Evolutionary conservation across 106 monocot genomes (phyloP).

Genomic region (Dioscorea dumetorum): DNA sequence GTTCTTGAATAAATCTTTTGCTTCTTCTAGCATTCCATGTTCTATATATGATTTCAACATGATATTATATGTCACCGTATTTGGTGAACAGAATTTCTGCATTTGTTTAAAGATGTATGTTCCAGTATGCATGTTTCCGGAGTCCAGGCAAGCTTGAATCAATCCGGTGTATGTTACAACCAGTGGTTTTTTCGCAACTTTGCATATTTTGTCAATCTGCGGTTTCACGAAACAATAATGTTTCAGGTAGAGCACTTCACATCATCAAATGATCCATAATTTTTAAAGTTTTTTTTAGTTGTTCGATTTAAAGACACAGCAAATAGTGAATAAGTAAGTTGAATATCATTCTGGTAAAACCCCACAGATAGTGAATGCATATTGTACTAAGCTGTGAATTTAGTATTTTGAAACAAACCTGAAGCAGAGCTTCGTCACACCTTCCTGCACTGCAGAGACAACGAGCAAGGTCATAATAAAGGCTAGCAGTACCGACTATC

Average conservation of each 20-base stretch:
- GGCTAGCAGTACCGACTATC: constrained; percentile 84
- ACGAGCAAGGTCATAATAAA: constrained; percentile 95
- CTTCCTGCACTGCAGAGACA: constrained; percentile 93
- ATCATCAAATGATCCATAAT: too few species aligned
- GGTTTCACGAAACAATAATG: neutral
- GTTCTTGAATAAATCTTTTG: constrained; percentile 60
- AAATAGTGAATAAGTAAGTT: too few species aligned
- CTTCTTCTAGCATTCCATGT: constrained; percentile 60
- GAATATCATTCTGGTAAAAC: too few species aligned
- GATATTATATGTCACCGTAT: constrained; percentile 74
- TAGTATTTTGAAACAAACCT: constrained; percentile 28
- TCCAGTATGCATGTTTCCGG: constrained; percentile 71
- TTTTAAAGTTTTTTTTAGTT: too few species aligned
- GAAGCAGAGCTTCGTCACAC: constrained; percentile 82
- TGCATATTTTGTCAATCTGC: constrained; percentile 89
- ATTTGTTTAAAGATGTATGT: constrained; percentile 78
- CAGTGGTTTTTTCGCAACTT: constrained; percentile 96
- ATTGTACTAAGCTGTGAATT: too few species aligned
- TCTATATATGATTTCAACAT: constrained; percentile 88
- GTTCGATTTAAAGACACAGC: too few species aligned
- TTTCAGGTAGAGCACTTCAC: too few species aligned
- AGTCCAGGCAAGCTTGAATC: constrained; percentile 82
- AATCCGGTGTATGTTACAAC: constrained; percentile 96
- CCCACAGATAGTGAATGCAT: too few species aligned
- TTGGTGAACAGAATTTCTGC: constrained; percentile 83